Evolutionary conservation across 31 red algal species (phyloP), one percentile per base, ranked within the genome.

Genomic region (Porphyra umbilicalis): DNA sequence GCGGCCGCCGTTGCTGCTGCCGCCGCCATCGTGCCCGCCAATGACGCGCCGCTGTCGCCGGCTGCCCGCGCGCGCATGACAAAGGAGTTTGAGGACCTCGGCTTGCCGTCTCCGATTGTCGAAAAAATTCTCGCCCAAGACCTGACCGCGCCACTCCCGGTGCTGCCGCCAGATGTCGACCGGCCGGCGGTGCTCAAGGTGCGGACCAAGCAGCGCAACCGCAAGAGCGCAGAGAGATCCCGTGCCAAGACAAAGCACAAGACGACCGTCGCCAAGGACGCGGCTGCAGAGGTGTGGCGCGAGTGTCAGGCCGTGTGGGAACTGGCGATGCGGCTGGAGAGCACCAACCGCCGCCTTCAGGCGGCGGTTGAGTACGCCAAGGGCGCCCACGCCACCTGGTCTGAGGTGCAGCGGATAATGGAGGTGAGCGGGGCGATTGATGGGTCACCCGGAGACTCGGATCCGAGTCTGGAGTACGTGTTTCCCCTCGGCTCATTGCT

Each of bases 111-210:
- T 4, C 57, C 57, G 13, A 18, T 71, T 0, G 57, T 7, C 3
- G 57, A 13, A 18, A 25, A 18, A 4, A 71, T 71, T 29, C 57
- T 71, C 57, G 20, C 25, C 57, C 4, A 18, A 4, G 57, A 71
- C 57, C 57, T 71, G 20, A 71, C 57, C 20, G 57, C 57, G 13
- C 57, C 57, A 29, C 57, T 71, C 25, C 57, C 57, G 20, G 2
- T n/a, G 57, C 57, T 71, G 57, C 57, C 57, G 57, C 57, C 57
- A 29, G 57, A 18, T 18, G 57, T 71, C 25, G 57, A 71, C 57
- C 57, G 57, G 57, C 57, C 57, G 57, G 57, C 57, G 57, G 57
- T 71, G 57, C 57, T 71, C 57, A 71, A 71, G 57, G 57, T 71
- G 57, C 57, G 57, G 57, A 71, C 57, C 57, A 71, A 71, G 57